Evolutionary conservation across 2,329 filamentous ascomycete genomes (phyloP), one percentile per base, ranked within the genome.

Genomic region (Aureobasidium sp.): DNA sequence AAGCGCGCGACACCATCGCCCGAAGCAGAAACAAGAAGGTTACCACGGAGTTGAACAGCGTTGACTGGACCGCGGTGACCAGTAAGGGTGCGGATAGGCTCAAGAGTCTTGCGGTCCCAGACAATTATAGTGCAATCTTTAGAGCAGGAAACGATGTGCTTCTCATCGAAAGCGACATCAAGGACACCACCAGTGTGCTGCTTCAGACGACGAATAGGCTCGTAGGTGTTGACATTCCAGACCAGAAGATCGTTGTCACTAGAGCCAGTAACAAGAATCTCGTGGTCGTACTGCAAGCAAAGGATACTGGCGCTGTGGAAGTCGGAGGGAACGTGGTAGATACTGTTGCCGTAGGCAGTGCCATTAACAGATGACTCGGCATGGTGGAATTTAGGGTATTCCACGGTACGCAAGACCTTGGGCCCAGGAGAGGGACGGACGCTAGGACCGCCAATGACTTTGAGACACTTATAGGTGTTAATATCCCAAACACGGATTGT

Each of bases 401-500:
- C 72, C 51, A 79, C 74, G 17, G 79, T 78, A 34, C 74, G 74
- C 7, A 74, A 69, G 36, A 76, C 71, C 27, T 75, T 73, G 59
- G 79, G 77, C 69, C 76, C 71, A 72, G 75, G 55, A 56, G 66
- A 72, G 47, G 67, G 90, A 77, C 66, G 84, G 62, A 78, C 84
- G 1, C 85, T 85, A 1, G 92, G 89, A 5, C 83, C 81, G 1
- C 93, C 93, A 68, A 99, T 93, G 51, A 97, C 84, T 64, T 93
- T 87, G 59, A 86, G 82, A 74, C 94, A 99, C 67, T 89, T 82
- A 72, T 91, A 88, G 10, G 90, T 96, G 68, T 89, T 87, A 78
- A 96, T 89, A 74, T 97, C 91, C 94, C 94, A 99, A 36, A 99
- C 85, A 56, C 94, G 89, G 68, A 99, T 94, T 0, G 94, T 97